Percentiles rank a stretch among this genome's conserved stretches.
These are phyloP conservation scores for Sporothrix pseudoabietina DNA, from an alignment of 2,329 filamentous ascomycete species.

Conservation along the genomic window DNA sequence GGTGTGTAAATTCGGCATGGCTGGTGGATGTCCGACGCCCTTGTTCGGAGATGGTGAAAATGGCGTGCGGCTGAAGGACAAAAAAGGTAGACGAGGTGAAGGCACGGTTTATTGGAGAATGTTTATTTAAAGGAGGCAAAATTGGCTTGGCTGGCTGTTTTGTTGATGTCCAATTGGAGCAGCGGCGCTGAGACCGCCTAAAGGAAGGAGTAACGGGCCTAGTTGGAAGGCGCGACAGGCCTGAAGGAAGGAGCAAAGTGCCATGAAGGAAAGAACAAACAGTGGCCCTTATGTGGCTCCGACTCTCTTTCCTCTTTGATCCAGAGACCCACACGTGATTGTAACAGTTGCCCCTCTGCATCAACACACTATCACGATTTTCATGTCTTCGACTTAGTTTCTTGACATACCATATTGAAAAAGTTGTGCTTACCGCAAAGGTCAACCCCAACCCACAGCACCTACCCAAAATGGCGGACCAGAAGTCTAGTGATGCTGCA, in stretches of 20 bases:
- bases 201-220: not conserved
- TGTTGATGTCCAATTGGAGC: not conserved
- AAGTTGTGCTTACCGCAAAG: not conserved
- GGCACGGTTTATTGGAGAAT: not conserved
- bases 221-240: not conserved
- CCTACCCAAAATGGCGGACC: not conserved
- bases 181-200: not conserved
- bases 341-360: not conserved
- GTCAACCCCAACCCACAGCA: not conserved
- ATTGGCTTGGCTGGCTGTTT: not conserved
- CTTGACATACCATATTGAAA: too few relatives aligned
- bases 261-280: not conserved
- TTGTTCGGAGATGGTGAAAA: constrained; percentile 27
- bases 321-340: not conserved
- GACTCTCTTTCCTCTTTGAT: not conserved
- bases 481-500: not conserved
- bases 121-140: not conserved
- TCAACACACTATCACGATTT: not conserved
- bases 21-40: constrained; percentile 22
- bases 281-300: not conserved
- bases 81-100: constrained; percentile 1
- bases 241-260: not conserved
- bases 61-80: constrained; percentile 26
- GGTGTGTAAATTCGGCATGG: not conserved
- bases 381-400: not conserved